phyloP scores from a whole-genome alignment of 441 rosid species.

The Daphne laureola region DNA sequence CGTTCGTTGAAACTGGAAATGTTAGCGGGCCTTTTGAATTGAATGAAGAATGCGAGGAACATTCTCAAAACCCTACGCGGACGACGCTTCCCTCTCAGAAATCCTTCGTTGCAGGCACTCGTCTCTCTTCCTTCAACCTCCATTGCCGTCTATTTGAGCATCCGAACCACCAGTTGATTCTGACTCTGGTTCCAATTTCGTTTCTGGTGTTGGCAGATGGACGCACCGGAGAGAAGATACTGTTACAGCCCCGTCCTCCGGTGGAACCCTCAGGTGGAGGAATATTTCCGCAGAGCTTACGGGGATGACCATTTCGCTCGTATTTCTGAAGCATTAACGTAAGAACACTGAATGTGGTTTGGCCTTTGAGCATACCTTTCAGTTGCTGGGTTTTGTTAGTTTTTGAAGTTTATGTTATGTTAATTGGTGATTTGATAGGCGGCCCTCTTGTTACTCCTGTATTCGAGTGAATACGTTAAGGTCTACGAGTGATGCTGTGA shows the following conservation, averaged over 20 bases:
- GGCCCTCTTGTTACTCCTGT: slow-evolving; percentile 81
- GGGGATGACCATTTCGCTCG: slow-evolving; percentile 67
- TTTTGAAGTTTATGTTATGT: not conserved
- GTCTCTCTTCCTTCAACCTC: not conserved
- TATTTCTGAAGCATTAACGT: slow-evolving; percentile 82
- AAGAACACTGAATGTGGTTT: slow-evolving; percentile 2
- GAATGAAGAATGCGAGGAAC: slow-evolving; percentile 66
- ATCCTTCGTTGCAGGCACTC: slow-evolving; percentile 18
- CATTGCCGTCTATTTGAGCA: not conserved
- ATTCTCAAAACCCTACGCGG: slow-evolving; percentile 28
- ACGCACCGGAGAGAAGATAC: slow-evolving; percentile 67
- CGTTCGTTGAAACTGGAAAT: no score
- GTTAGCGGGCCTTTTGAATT: slow-evolving; percentile 2
- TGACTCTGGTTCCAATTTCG: not conserved
- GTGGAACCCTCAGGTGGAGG: slow-evolving; percentile 84
- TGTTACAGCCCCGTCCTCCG: slow-evolving; percentile 60
- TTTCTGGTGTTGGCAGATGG: slow-evolving; percentile 35
- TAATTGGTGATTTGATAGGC: slow-evolving; percentile 31
- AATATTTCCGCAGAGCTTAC: slow-evolving; percentile 73
- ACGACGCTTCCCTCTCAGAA: slow-evolving; percentile 20
- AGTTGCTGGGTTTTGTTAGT: no score
- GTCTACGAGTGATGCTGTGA: slow-evolving; percentile 58
- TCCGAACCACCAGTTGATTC: not conserved
- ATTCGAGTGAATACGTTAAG: slow-evolving; percentile 77
- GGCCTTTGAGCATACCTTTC: no score